Base-by-base conservation (phyloP, 371 early-diverging fungal genomes). In the Saksenaea vasiformis region DNA sequence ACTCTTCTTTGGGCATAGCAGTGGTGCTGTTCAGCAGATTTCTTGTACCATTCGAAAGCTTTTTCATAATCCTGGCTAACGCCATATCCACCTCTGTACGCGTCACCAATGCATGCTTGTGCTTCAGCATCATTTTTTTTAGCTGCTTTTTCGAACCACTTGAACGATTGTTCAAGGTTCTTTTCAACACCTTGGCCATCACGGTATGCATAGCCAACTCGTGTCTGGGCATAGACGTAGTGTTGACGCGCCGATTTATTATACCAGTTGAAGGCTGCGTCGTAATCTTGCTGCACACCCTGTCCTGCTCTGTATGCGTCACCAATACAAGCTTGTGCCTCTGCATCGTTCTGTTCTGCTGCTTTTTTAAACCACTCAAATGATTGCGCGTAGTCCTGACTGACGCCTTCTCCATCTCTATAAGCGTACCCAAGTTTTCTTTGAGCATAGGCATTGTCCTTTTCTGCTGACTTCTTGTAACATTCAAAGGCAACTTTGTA, bases 121-220 rank as follows among this genome's bases (percentile, higher is more conserved):
- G 95, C 94, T 64, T 88, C 86, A 11, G 91, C 85, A 37, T 89
- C 71, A 1, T 90, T 87, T 72, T 91, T 87, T 60, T 86, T 85
- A n/a, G 92, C 92, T 5, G 93, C 89, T 61, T 87, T 86, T 47
- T 84, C 76, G 22, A 91, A 85, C 86, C 90, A 90, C 53, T 86
- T 68, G 68, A 91, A 90, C 11, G 95, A 93, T 61, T 85, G 85
- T 24, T 75, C 74, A 62, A 91, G 90, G 58, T 81, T 78, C 61
- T 83, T 85, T 11, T 70, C 71, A 27, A 90, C 73, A 4, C 90
- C 85, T 36, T 82, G 72, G 11, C 90, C 92, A 26, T 70, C 66
- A 36, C 91, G 91, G 67, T 94, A 93, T 87, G 91, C 37, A 89
- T 89, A 8, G 90, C 88, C 3, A 96, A 80, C 24, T 90, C 90